Evolutionary conservation across 2,329 filamentous ascomycete genomes (phyloP).

Genomic region (Leptographium wingfieldii): DNA sequence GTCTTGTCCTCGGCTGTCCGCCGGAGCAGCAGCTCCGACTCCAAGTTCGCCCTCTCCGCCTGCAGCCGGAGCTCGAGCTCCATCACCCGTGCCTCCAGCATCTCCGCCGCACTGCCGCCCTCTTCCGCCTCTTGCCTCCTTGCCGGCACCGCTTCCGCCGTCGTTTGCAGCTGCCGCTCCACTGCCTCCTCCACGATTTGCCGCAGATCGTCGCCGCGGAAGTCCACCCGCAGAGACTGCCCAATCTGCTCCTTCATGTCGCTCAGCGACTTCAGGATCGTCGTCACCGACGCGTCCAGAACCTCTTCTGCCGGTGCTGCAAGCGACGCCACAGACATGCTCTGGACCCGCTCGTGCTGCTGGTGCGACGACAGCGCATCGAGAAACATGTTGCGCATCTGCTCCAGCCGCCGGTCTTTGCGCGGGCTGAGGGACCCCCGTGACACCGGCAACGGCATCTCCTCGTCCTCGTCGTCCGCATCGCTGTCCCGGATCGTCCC

Average conservation of each 20-base stretch:
- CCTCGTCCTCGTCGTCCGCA: constrained; percentile 88
- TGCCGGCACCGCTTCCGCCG: too few relatives aligned
- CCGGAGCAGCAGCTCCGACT: constrained; percentile 35
- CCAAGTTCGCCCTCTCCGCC: constrained; percentile 32
- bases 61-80: constrained; percentile 47
- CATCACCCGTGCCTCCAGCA: constrained; percentile 46
- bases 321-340: not conserved
- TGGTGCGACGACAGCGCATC: constrained; percentile 58
- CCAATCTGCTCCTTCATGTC: constrained; percentile 45
- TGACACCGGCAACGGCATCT: constrained; percentile 30
- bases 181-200: constrained; percentile 52
- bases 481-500: constrained; percentile 69
- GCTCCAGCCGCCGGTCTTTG: constrained; percentile 68
- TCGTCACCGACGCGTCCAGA: constrained; percentile 27
- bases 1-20: constrained; percentile 40
- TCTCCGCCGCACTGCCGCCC: constrained; percentile 30
- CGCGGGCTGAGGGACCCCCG: constrained; percentile 65
- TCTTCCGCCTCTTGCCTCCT: constrained; percentile 22
- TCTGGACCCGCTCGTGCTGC: constrained; percentile 8
- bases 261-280: constrained; percentile 54
- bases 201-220: constrained; percentile 41
- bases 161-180: constrained; percentile 32
- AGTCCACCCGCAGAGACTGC: constrained; percentile 29
- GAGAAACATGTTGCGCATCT: constrained; percentile 59
- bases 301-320: not conserved